A percentile compares a stretch with the other conserved stretches of the same genome.
Conservation (phyloP, 768 basidiomycete species). For the Russula earlei region DNA sequence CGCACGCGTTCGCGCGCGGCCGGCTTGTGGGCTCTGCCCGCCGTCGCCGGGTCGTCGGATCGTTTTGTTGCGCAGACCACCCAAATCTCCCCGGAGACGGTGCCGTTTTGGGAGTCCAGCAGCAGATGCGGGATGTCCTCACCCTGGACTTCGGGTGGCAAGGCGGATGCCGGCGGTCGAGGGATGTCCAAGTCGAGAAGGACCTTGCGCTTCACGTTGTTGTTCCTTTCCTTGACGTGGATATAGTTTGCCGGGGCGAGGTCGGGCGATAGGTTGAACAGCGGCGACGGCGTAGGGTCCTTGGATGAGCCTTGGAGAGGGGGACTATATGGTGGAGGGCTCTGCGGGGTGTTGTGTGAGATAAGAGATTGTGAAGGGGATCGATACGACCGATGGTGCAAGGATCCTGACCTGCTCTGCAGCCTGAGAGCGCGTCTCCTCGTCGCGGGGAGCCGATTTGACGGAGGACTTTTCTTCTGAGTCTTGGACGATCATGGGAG, state of each 20-base stretch:
- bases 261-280: not conserved
- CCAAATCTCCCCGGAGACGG: conserved; percentile 6
- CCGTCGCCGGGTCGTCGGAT: not conserved
- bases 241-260: conserved; percentile 10
- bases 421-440: not conserved
- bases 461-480: not conserved
- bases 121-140: not conserved
- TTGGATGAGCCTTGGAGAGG: not conserved
- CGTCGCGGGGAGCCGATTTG: not conserved
- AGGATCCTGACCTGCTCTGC: not conserved
- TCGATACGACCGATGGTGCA: not conserved
- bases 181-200: conserved; percentile 8
- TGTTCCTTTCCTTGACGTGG: conserved; percentile 4
- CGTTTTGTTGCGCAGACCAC: not conserved
- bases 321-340: conserved; percentile 12
- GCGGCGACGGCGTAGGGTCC: not conserved
- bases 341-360: not conserved
- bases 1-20: not conserved
- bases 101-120: conserved; percentile 8
- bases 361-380: too few relatives aligned
- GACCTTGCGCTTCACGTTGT: not conserved
- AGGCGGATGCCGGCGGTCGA: not conserved
- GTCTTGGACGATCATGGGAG: not conserved
- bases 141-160: not conserved
- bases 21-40: not conserved